Conservation (phyloP, 768 basidiomycete species). For the Trametes cubensis region DNA sequence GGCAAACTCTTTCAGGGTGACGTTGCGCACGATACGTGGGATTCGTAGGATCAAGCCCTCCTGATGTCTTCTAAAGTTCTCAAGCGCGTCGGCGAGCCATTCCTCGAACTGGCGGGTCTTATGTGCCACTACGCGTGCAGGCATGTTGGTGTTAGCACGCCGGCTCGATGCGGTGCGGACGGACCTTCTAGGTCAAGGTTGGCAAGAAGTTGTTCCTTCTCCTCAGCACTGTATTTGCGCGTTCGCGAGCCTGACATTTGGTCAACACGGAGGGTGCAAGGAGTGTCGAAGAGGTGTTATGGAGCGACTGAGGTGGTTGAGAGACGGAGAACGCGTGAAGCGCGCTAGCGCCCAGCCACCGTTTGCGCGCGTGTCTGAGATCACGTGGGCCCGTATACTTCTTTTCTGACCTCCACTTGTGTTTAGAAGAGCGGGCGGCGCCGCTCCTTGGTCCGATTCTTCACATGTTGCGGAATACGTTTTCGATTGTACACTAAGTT, state of each 20-base stretch:
- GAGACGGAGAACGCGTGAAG: conserved; percentile 10
- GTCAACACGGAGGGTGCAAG: not conserved
- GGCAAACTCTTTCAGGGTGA: conserved; percentile 78
- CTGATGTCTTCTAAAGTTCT: conserved; percentile 74
- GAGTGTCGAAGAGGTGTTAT: not conserved
- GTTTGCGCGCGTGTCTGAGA: conserved; percentile 4
- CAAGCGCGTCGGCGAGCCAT: conserved; percentile 73
- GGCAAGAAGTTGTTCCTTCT: conserved; percentile 72
- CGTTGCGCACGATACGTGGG: conserved; percentile 70
- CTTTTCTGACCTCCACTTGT: conserved; percentile 9
- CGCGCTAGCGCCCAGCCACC: conserved; percentile 5
- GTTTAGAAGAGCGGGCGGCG: no score
- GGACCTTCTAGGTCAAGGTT: conserved; percentile 83
- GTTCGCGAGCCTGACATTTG: conserved; percentile 17
- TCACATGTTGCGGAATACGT: no score
- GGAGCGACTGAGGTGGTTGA: conserved; percentile 6
- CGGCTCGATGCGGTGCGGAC: conserved; percentile 12
- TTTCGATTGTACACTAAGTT: no score
- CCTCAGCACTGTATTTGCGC: conserved; percentile 59
- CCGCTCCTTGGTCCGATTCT: no score
- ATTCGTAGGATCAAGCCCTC: conserved; percentile 75
- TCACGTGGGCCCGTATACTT: conserved; percentile 21
- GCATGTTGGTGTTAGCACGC: conserved; percentile 11
- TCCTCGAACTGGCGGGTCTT: conserved; percentile 72
- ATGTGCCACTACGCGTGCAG: conserved; percentile 59